Base-by-base conservation (phyloP, 148 eudicot species). In the Cornus kousa region DNA sequence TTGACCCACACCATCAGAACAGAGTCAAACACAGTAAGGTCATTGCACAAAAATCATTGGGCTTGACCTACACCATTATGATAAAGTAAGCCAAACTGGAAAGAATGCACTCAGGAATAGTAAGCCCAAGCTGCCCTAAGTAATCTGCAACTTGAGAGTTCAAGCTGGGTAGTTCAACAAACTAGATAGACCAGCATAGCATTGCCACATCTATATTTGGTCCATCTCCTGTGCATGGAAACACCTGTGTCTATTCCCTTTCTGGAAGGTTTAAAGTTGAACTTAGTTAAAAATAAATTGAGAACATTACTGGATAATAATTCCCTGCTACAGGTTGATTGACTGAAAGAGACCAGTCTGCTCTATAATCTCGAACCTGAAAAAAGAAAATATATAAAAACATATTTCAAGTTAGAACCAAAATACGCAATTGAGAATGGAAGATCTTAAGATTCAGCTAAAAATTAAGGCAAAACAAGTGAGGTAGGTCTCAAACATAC, bases 261-360 rank as follows among this genome's bases (percentile, higher is more conserved):
- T 4, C 8, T 5, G 24, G 39, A n/a, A 65, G n/a, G 33, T 74
- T n/a, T 10, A 16, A 60, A 65, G 53, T 75, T 16, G 68, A 66
- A 75, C 32, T 64, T 28, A 31, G 67, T 11, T 67, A 39, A 17
- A 75, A 76, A 14, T 1, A 24, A 50, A 75, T 72, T 16, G 67
- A 67, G 71, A 74, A 53, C 9, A 53, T 84, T 88, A 94, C 98
- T 59, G 98, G 98, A 88, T 94, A 94, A 73, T 94, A 94, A 80
- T 94, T 94, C 80, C 93, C 98, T 22, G 97, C 92, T 60, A 94
- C 90, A 39, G 95, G 92, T 87, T 92, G 89, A 75, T 87, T 82
- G 80, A 89, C 92, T 35, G 75, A 35, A 74, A 94, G 97, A 70
- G 89, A 81, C 97, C 95, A 94, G 84, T 92, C 98, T 78, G 86